Percentiles rank a stretch among this genome's conserved stretches.
These are phyloP conservation scores for Rhizopogon vinicolor DNA, from an alignment of 768 basidiomycete genomes.

Conservation along the genomic window DNA sequence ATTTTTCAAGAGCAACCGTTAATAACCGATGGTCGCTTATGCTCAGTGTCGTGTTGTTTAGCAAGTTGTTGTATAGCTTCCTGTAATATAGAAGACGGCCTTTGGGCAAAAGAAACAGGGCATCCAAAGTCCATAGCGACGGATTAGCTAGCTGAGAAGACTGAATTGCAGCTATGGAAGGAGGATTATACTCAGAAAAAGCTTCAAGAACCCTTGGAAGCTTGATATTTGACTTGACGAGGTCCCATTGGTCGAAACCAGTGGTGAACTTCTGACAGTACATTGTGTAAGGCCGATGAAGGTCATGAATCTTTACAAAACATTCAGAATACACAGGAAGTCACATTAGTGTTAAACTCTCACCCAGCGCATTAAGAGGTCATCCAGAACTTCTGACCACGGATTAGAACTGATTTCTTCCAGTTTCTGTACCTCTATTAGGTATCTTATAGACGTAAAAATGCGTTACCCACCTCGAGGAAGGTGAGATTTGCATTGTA, in stretches of 20 bases:
- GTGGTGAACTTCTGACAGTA: conserved; percentile 69
- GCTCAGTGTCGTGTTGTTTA: conserved; percentile 84
- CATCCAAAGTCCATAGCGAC: conserved; percentile 77
- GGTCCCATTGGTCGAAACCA: conserved; percentile 83
- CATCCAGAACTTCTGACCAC: conserved; percentile 89
- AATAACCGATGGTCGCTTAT: conserved; percentile 83
- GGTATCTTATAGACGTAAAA: background rate
- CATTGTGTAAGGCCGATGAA: conserved; percentile 79
- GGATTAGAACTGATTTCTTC: conserved; percentile 95
- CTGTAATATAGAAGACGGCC: conserved; percentile 86
- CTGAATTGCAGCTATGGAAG: conserved; percentile 37
- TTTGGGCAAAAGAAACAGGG: conserved; percentile 84
- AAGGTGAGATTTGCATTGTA: conserved; percentile 89
- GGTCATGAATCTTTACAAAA: conserved; percentile 74
- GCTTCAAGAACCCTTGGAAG: conserved; percentile 61
- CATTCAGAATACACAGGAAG: conserved; percentile 3
- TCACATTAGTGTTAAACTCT: conserved; percentile 23
- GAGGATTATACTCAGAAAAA: conserved; percentile 66
- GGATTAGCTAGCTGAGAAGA: conserved; percentile 31
- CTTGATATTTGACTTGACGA: conserved; percentile 71
- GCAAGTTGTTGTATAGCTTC: conserved; percentile 79
- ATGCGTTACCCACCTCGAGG: conserved; percentile 45
- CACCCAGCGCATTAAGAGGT: conserved; percentile 97
- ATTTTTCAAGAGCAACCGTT: conserved; percentile 71
- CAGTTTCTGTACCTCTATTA: conserved; percentile 59